A percentile compares a stretch with the other conserved stretches of the same genome.
phyloP scores from a whole-genome alignment of 306 rosid species.

The Corylus avellana region DNA sequence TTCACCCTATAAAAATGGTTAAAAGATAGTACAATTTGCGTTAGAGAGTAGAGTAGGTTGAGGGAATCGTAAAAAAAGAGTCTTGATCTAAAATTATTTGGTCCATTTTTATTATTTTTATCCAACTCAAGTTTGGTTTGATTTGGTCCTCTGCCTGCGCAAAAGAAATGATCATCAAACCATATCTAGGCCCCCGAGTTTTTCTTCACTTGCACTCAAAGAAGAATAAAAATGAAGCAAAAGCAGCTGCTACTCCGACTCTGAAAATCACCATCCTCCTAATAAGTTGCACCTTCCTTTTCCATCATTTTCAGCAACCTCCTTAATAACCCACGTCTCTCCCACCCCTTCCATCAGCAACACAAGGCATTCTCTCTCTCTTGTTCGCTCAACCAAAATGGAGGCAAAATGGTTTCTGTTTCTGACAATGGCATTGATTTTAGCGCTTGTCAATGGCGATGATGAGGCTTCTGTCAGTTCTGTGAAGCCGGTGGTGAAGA shows the following conservation, averaged over 20 bases:
- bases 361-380: background rate
- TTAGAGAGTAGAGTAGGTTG: too few species aligned
- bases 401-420: conserved; percentile 45
- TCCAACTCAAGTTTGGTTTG: too few species aligned
- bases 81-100: too few species aligned
- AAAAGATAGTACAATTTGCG: too few species aligned
- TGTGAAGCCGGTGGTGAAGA: conserved; percentile 51
- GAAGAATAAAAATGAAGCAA: conserved; percentile 58
- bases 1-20: too few species aligned
- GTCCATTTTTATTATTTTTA: too few species aligned
- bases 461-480: conserved; percentile 21
- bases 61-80: too few species aligned
- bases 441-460: conserved; percentile 20
- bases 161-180: too few species aligned
- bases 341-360: conserved; percentile 15
- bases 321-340: conserved; percentile 15
- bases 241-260: conserved; percentile 41
- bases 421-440: conserved; percentile 30
- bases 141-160: too few species aligned
- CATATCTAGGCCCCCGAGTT: background rate
- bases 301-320: conserved; percentile 58
- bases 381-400: conserved; percentile 27
- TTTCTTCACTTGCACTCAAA: conserved; percentile 42
- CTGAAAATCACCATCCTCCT: conserved; percentile 47
- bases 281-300: conserved; percentile 60